These are phyloP conservation scores for Abrus pulchellus DNA, from an alignment of 306 rosid species.

Conservation along the genomic window DNA sequence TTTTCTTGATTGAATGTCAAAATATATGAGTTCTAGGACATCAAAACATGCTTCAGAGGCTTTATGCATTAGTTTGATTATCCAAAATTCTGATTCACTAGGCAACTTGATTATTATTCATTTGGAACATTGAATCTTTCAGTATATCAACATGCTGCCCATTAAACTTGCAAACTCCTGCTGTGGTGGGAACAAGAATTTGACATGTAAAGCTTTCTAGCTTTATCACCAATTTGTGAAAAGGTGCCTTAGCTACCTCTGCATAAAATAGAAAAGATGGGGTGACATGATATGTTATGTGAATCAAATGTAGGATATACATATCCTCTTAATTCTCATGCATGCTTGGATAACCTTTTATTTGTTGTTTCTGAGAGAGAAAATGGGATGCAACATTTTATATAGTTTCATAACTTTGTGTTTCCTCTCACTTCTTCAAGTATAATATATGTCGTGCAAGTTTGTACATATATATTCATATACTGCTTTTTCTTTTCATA, in stretches of 20 bases:
- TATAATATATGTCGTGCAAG: slow-evolving; percentile 23
- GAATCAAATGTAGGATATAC: background rate
- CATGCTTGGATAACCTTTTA: slow-evolving; percentile 21
- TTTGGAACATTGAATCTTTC: slow-evolving; percentile 46
- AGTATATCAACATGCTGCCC: slow-evolving; percentile 45
- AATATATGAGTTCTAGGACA: slow-evolving; percentile 11
- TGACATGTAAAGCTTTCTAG: slow-evolving; percentile 45
- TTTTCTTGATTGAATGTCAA: slow-evolving; percentile 42
- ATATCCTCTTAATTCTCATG: slow-evolving; percentile 25
- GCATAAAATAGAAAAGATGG: slow-evolving; percentile 4
- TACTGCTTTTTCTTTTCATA: background rate
- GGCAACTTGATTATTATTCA: slow-evolving; percentile 39
- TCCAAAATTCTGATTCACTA: slow-evolving; percentile 36
- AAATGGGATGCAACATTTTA: background rate
- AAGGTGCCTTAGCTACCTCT: slow-evolving; percentile 47
- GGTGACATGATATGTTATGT: background rate
- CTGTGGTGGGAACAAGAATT: slow-evolving; percentile 40
- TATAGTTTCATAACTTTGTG: background rate
- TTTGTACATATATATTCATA: background rate
- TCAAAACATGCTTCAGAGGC: slow-evolving; percentile 45
- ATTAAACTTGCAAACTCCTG: slow-evolving; percentile 53
- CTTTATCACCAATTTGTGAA: slow-evolving; percentile 45
- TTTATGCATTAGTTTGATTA: slow-evolving; percentile 26
- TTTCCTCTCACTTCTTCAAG: slow-evolving; percentile 32
- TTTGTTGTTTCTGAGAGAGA: slow-evolving; percentile 1